Conservation (phyloP, 345 rosid genomes). For the Salix koriyanagi region DNA sequence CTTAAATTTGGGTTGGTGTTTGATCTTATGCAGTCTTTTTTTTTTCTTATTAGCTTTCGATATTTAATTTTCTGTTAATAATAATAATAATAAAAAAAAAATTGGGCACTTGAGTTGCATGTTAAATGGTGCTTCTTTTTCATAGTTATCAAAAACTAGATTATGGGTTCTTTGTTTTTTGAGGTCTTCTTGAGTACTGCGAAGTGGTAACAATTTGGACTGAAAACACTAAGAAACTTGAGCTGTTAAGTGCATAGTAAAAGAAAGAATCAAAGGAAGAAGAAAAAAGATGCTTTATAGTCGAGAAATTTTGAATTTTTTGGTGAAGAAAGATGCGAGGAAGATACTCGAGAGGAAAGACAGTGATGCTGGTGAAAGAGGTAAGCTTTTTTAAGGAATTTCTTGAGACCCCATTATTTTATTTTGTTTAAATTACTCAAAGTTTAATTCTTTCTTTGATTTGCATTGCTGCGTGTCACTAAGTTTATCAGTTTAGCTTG, state of each 20-base stretch:
- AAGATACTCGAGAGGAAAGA: constrained; percentile 88
- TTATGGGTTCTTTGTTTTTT: background rate
- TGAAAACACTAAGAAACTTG: background rate
- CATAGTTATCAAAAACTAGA: background rate
- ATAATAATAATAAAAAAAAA: background rate
- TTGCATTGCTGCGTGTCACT: background rate
- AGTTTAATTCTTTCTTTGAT: background rate
- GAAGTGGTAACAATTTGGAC: background rate
- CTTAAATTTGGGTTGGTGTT: too few species aligned
- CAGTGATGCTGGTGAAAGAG: constrained; percentile 83
- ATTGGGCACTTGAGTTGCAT: background rate
- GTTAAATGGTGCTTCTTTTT: background rate
- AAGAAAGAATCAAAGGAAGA: background rate
- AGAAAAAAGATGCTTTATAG: constrained; percentile 27
- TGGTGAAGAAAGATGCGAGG: constrained; percentile 55
- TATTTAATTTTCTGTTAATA: background rate
- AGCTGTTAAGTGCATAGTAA: background rate
- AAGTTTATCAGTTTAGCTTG: background rate
- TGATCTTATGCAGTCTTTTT: background rate
- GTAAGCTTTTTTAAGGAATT: constrained; percentile 17
- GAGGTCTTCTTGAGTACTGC: background rate
- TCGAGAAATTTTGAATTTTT: constrained; percentile 42
- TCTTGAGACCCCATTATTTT: background rate
- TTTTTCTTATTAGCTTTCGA: background rate
- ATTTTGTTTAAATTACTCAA: background rate